These are phyloP conservation scores for Plasmopara muralis DNA, from an alignment of 352 stramenopile genomes.

Conservation along the genomic window DNA sequence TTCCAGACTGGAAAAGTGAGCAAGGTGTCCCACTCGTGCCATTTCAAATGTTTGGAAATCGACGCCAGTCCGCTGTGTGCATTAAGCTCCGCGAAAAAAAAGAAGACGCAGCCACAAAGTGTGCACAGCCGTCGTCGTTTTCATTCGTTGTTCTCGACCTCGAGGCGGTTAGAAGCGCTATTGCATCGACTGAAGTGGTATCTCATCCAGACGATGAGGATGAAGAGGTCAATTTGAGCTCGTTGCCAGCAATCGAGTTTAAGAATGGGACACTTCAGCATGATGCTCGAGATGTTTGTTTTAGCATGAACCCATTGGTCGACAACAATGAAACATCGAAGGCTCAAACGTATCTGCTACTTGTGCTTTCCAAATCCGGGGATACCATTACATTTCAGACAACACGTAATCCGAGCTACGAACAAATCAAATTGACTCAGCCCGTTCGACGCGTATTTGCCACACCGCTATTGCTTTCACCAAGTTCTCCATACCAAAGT, in stretches of 20 bases:
- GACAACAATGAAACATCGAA: constrained; percentile 12
- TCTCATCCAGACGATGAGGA: constrained; percentile 24
- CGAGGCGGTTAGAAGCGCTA: constrained; percentile 4
- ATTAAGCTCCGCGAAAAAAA: constrained; percentile 41
- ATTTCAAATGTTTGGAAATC: constrained; percentile 38
- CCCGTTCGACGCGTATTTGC: constrained; percentile 45
- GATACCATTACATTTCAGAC: constrained; percentile 45
- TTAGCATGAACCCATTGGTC: constrained; percentile 20
- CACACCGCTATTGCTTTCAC: constrained; percentile 34
- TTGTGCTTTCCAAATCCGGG: constrained; percentile 47
- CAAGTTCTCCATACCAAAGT: constrained; percentile 22
- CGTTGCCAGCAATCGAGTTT: constrained; percentile 23
- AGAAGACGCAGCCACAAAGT: constrained; percentile 12
- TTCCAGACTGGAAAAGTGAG: constrained; percentile 57
- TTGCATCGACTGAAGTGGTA: constrained; percentile 8
- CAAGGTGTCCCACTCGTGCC: constrained; percentile 39
- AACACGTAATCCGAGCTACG: constrained; percentile 31
- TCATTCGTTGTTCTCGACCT: constrained; percentile 46
- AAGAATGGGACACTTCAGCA: constrained; percentile 25
- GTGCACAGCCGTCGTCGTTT: constrained; percentile 10
- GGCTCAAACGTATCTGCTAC: constrained; percentile 26
- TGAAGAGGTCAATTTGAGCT: constrained; percentile 3
- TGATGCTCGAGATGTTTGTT: constrained; percentile 57
- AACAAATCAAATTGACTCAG: constrained; percentile 33
- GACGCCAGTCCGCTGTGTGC: constrained; percentile 37